phyloP scores from a whole-genome alignment of 768 basidiomycete genomes.

The Boletus barrowsii region DNA sequence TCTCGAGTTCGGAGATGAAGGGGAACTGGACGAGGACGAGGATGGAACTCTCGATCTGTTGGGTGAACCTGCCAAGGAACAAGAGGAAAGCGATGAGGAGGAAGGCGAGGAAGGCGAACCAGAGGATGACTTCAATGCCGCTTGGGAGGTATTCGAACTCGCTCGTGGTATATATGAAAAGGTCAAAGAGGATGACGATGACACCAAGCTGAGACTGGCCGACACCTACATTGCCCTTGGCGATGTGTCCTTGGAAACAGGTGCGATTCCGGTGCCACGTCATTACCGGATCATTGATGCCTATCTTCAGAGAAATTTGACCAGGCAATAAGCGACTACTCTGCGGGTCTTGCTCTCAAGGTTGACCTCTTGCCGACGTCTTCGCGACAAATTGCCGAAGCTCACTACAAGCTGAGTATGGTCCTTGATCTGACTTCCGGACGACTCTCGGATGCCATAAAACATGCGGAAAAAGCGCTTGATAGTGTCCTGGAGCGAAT shows the following conservation, averaged over 20 bases:
- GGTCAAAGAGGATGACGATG: constrained; percentile 53
- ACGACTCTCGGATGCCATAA: constrained; percentile 75
- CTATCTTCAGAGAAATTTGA: constrained; percentile 81
- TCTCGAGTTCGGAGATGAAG: constrained; percentile 79
- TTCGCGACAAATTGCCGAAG: constrained; percentile 92
- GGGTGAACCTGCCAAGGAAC: constrained; percentile 51
- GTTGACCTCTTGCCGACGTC: constrained; percentile 70
- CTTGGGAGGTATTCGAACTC: constrained; percentile 97
- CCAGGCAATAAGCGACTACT: constrained; percentile 88
- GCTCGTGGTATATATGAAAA: constrained; percentile 85
- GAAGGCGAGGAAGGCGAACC: constrained; percentile 72
- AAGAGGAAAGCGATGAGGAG: constrained; percentile 50
- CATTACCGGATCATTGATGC: not conserved
- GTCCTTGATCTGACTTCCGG: constrained; percentile 89
- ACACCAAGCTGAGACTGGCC: constrained; percentile 76
- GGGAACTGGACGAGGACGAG: constrained; percentile 53
- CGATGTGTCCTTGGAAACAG: constrained; percentile 96
- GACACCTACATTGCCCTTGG: constrained; percentile 90
- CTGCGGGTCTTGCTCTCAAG: constrained; percentile 73
- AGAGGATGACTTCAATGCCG: constrained; percentile 96
- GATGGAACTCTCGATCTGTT: constrained; percentile 64
- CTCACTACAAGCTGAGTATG: constrained; percentile 91
- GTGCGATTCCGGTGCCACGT: constrained; percentile 42
- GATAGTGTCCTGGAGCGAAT: constrained; percentile 74
- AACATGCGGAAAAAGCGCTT: constrained; percentile 76